Base-by-base conservation (phyloP, 805 yeast genomes). In the Scheffersomyces spartinae region DNA sequence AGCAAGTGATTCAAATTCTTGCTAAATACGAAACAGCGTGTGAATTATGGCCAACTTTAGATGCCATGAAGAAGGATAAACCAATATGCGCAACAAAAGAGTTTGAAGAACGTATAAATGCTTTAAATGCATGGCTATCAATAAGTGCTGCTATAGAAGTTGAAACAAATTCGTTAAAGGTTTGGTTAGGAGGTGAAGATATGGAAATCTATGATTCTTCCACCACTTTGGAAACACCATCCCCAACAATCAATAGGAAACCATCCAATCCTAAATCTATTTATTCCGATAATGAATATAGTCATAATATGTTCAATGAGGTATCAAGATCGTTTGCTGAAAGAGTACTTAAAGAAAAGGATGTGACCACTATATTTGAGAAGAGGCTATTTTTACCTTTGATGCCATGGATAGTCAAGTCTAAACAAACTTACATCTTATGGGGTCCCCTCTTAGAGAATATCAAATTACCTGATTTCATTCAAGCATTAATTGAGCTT, bases 131-230 rank as follows among this genome's bases (percentile, higher is more conserved):
- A 0, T 88, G 96, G 95, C 61, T 69, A 15, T 71, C 84, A 6
- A 73, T 83, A 19, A 71, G 85, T 0, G 68, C 65, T 23, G 79
- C 84, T 1, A 71, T 86, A 12, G 64, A 67, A 23, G 52, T 71
- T 18, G 85, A 78, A 40, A 56, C 75, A 2, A 53, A 61, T 9
- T 64, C 76, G 4, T 52, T 91, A 33, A 65, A 68, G 33, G 49
- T 63, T 21, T 85, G 95, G 95, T 82, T 85, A 4, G 94, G 94
- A 4, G 80, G 80, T 46, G 78, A 72, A 26, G 84, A 76, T 17
- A 51, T 80, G 15, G 91, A 84, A 42, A 71, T 84, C 23, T 48
- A 68, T 14, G 51, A 52, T 30, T 41, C 63, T 11, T 42, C 50
- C 3, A n/a, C n/a, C n/a, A n/a, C n/a, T n/a, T n/a, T n/a, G n/a